Evolutionary conservation across 169 alveolate genomes (phyloP), one percentile per base, ranked within the genome.

Genomic region (Besnoitia besnoiti): DNA sequence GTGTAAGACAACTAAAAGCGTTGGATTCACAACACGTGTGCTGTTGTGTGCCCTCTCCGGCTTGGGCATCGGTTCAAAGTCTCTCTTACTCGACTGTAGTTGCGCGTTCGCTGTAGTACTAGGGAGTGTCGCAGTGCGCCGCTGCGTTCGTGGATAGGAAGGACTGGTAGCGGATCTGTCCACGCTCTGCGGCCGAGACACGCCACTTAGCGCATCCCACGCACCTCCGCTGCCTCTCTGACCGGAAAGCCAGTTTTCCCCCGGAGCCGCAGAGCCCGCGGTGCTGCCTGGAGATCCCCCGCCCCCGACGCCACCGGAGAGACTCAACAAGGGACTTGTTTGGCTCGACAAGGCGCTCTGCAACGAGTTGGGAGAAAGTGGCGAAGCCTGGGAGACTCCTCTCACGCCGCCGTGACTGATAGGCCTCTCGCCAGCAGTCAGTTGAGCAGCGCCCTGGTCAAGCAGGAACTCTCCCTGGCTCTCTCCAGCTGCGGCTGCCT

Each of bases 61-160:
- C n/a, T n/a, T n/a, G n/a, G n/a, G n/a, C n/a, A n/a, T n/a, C n/a
- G n/a, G n/a, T n/a, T n/a, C n/a, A n/a, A n/a, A n/a, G n/a, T n/a
- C n/a, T n/a, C 10, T 16, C 87, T 77, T 77, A 77, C 87, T 77
- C 59, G 87, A 40, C 59, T 46, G 87, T 10, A 42, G 59, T 14
- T 40, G 87, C 62, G 40, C 30, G 2, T 77, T n/a, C 10, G 42
- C 47, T 24, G 87, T 44, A 21, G n/a, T 77, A 5, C 87, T 21
- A n/a, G 87, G 87, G 24, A 77, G 87, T 2, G 87, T 77, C 37
- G 47, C 87, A 7, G 87, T 77, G 24, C 87, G 50, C 33, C 84
- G 24, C 46, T 73, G 84, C 27, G 84, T 21, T 73, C 84, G 19
- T 73, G 49, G 40, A 39, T 30, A 73, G 14, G 46, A 27, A 12